Percentiles rank a stretch among this genome's conserved stretches.
Conservation (phyloP, 2,329 filamentous ascomycete genomes). For the Fusarium gaditjirri region DNA sequence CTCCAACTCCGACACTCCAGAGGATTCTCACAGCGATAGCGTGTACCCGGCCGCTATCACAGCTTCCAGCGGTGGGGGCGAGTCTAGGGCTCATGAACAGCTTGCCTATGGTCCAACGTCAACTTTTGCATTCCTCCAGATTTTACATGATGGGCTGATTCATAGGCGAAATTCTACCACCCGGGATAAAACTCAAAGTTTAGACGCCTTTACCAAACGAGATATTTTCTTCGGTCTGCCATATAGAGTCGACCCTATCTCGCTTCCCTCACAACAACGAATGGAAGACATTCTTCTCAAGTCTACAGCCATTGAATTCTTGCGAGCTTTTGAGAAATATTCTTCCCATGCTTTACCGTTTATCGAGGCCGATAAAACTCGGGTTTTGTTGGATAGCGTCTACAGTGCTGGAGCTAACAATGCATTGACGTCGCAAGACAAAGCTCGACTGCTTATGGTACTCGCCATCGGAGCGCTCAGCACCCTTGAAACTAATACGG, state of each 20-base stretch:
- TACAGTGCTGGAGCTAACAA: rapidly evolving
- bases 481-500: rapidly evolving
- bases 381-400: rapidly evolving
- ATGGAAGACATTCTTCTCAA: neutral
- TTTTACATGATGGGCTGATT: neutral
- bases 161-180: rapidly evolving
- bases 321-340: rapidly evolving
- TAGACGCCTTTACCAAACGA: neutral
- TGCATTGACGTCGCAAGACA: neutral
- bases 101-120: neutral
- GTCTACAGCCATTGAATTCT: rapidly evolving
- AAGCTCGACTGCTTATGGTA: neutral
- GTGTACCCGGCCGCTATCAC: too few species aligned
- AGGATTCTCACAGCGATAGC: neutral
- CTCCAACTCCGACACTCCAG: rapidly evolving
- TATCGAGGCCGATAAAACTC: rapidly evolving
- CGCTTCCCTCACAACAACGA: rapidly evolving
- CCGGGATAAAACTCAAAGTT: neutral
- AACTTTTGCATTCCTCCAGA: neutral
- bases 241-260: rapidly evolving
- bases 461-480: neutral
- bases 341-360: neutral
- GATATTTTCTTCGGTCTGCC: neutral
- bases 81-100: too few species aligned
- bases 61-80: rapidly evolving